Evolutionary conservation across 345 rosid species (phyloP), one percentile per base, ranked within the genome.

Genomic region (Eucalyptus tenuipes): DNA sequence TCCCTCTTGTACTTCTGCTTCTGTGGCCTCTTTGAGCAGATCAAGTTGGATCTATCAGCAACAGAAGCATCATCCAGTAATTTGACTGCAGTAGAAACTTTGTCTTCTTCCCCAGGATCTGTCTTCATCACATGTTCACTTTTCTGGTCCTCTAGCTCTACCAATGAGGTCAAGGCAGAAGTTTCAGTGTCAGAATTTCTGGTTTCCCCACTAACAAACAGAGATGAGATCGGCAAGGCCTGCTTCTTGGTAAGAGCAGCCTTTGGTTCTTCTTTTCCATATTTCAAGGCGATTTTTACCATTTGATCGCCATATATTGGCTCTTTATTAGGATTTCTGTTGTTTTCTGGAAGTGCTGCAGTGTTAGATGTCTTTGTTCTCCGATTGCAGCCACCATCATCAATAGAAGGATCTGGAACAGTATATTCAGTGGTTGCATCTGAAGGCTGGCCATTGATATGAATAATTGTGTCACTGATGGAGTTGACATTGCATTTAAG

Each of bases 61-160:
- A 86, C 87, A 45, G 91, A 68, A 91, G 86, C 90, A 87, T 89
- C 91, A 91, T 91, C 89, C 86, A 48, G 88, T 45, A 88, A 81
- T 79, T 86, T 81, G 68, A 88, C 87, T 55, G 55, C 87, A 82
- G 61, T 57, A 57, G 86, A 88, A 27, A 84, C 22, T 84, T 86
- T 88, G 53, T 86, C 91, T 89, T 90, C 91, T 87, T 88, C 92
- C 33, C 80, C 89, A 44, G 75, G 86, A 75, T 33, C 89, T 87
- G 80, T 49, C 37, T 55, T 81, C 86, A 90, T 87, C 84, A 91
- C 48, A 86, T 81, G 89, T 89, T 89, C 88, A 18, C 87, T 92
- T 49, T 88, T 87, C 82, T 79, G 92, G 64, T 91, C 93, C 86
- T 90, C 93, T 87, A 90, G n/a, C 87, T 91, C 92, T 87, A 90